phyloP scores from a whole-genome alignment of 2,329 filamentous ascomycete species.

The Stenocarpella maydis region DNA sequence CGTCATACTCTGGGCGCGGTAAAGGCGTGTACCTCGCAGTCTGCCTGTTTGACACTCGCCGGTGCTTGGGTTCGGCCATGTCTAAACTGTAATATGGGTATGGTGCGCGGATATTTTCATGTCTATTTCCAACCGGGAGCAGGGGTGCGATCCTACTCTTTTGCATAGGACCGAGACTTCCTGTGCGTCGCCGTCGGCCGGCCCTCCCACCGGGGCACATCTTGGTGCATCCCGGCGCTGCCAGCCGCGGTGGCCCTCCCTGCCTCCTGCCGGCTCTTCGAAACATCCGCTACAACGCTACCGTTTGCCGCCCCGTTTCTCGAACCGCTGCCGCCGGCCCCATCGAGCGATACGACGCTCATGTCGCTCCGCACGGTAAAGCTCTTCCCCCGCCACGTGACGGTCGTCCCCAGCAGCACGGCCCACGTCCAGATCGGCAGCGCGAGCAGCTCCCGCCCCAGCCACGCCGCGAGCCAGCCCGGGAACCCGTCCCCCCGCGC shows the following conservation, averaged over 20 bases:
- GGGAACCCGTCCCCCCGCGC: slow-evolving; percentile 61
- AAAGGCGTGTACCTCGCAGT: fast-evolving
- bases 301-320: not conserved
- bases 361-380: slow-evolving; percentile 88
- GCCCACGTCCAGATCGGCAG: slow-evolving; percentile 92
- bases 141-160: not conserved
- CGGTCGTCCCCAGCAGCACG: slow-evolving; percentile 85
- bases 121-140: not conserved
- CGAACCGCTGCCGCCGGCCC: no score
- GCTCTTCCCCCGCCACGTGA: slow-evolving; percentile 84
- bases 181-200: slow-evolving; percentile 30
- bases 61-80: not conserved
- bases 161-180: slow-evolving; percentile 19
- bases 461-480: slow-evolving; percentile 83
- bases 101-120: not conserved
- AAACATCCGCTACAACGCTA: not conserved
- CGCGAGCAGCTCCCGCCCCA: slow-evolving; percentile 82
- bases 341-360: slow-evolving; percentile 67
- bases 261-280: not conserved
- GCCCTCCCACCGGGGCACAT: slow-evolving; percentile 31
- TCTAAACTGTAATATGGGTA: not conserved
- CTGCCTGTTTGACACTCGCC: no score
- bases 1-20: not conserved
- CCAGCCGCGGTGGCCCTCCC: not conserved
- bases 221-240: not conserved